Percentiles rank a stretch among this genome's conserved stretches.
Conservation (phyloP, 177 flowering plant species). For the Telopea speciosissima region DNA sequence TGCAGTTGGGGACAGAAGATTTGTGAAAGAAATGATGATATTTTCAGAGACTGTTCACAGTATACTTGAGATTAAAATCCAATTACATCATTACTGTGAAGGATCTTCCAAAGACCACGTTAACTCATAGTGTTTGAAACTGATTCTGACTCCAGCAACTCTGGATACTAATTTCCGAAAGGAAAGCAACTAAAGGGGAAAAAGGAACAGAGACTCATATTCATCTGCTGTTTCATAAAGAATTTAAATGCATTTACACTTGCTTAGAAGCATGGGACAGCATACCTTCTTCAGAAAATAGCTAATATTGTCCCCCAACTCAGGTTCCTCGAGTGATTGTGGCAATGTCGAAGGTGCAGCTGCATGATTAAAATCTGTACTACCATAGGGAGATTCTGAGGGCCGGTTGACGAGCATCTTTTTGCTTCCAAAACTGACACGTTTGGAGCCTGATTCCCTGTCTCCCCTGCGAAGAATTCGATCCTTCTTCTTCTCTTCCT, state of each 20-base stretch:
- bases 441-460: slow-evolving; percentile 24
- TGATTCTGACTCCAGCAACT: neutral
- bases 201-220: neutral
- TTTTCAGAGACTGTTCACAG: neutral
- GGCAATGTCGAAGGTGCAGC: slow-evolving; percentile 2
- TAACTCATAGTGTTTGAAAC: neutral
- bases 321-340: slow-evolving; percentile 24
- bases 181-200: neutral
- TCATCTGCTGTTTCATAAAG: neutral
- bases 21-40: neutral
- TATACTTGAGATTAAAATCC: neutral
- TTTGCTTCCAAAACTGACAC: slow-evolving; percentile 47
- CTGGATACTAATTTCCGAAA: neutral
- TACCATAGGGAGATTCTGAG: slow-evolving; percentile 63
- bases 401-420: slow-evolving; percentile 31
- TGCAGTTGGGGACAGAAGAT: too few relatives aligned
- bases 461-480: slow-evolving; percentile 5
- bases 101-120: neutral
- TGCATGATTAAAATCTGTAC: slow-evolving; percentile 9
- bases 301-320: slow-evolving; percentile 45
- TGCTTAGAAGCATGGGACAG: neutral
- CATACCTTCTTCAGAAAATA: slow-evolving; percentile 75
- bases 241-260: neutral
- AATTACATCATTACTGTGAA: neutral
- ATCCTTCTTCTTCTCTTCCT: slow-evolving; percentile 36